Conservation (phyloP, 2,329 filamentous ascomycete species). For the Colletotrichum endophyticum region DNA sequence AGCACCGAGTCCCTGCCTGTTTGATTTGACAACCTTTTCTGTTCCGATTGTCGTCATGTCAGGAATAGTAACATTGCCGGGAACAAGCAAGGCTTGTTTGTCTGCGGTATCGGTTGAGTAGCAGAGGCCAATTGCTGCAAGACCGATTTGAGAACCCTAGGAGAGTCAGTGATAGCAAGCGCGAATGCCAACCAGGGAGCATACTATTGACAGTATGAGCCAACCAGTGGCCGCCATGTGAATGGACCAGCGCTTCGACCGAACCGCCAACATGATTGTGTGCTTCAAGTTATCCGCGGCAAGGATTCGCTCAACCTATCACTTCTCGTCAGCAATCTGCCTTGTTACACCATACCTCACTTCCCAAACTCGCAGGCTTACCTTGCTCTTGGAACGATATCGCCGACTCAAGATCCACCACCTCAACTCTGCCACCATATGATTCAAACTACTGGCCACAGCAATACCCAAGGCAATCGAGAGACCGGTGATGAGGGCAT, state of each 20-base stretch:
- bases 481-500: conserved; percentile 47
- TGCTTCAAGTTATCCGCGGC: conserved; percentile 34
- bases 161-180: neutral
- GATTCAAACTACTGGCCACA: conserved; percentile 46
- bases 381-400: conserved; percentile 42
- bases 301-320: conserved; percentile 31
- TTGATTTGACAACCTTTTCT: conserved; percentile 29
- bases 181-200: neutral
- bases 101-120: conserved; percentile 46
- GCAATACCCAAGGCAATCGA: conserved; percentile 47
- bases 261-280: conserved; percentile 29
- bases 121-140: conserved; percentile 46
- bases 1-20: conserved; percentile 27
- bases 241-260: conserved; percentile 29
- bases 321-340: neutral
- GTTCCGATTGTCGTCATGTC: conserved; percentile 39
- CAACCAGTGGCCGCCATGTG: conserved; percentile 30
- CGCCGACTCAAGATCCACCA: conserved; percentile 48
- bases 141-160: conserved; percentile 44
- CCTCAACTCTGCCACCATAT: conserved; percentile 47
- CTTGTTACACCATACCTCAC: neutral
- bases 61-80: conserved; percentile 40
- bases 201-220: conserved; percentile 36
- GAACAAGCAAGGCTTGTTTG: conserved; percentile 31
- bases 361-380: conserved; percentile 19